Base-by-base conservation (phyloP, 306 rosid species). In the Acmispon strigosus region DNA sequence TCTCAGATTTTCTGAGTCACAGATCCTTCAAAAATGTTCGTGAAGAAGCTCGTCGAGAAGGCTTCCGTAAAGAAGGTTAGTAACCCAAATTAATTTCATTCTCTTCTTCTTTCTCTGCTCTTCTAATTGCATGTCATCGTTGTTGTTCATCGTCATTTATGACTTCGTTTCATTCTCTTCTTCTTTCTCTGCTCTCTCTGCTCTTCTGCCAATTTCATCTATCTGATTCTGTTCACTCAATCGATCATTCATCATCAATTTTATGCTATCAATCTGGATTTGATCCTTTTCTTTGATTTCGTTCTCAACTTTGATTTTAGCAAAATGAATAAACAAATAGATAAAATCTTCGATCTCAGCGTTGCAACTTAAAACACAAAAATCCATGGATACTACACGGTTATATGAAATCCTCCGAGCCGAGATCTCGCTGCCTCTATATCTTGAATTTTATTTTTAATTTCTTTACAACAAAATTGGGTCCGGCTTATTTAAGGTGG, bases 11-110 rank as follows among this genome's bases (percentile, higher is more conserved):
- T n/a, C 47, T 48, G 58, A 75, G 9, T 72, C 62, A 5, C 63
- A 53, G 61, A 69, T 72, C 84, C 27, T 61, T 41, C 61, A 27
- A 24, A 72, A 27, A 93, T 93, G 98, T 90, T 93, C 10, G 88
- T 90, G 19, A 90, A 83, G 77, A 93, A 88, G 81, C 89, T 93
- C n/a, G 97, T 90, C 0, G 90, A 81, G 83, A 93, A 85, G 82
- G 97, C 98, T 78, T 83, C 97, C 65, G 48, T 75, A 11, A 89
- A 88, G 81, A 93, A 88, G 96, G 98, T 85, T 37, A 60, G 37
- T 32, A 5, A 64, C 29, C 12, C 34, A 7, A n/a, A n/a, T n/a
- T n/a, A n/a, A n/a, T n/a, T n/a, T n/a, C n/a, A n/a, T 36, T 10
- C 20, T 42, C 47, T 42, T 11, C 44, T 7, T 18, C 43, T 19